Evolutionary conservation across 2,329 filamentous ascomycete species (phyloP).

Genomic region (Volutella citrinella): DNA sequence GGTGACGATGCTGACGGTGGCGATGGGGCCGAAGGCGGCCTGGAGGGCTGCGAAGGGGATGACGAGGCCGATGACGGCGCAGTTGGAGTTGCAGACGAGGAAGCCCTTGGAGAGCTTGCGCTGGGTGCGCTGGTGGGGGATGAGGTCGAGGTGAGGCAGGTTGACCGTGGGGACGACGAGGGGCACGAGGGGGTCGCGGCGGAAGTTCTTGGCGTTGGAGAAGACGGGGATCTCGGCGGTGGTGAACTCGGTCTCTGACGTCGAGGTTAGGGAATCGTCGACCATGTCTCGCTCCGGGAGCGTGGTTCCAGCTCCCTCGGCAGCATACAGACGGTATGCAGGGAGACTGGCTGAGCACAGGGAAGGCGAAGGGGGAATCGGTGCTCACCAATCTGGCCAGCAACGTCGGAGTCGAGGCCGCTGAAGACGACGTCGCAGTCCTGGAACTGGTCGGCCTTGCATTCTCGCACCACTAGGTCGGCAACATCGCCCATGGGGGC

Average conservation of each 20-base stretch:
- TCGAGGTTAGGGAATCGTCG: no score
- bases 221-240: slow-evolving; percentile 87
- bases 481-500: slow-evolving; percentile 76
- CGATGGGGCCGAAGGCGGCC: slow-evolving; percentile 79
- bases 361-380: slow-evolving; percentile 1
- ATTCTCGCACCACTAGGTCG: slow-evolving; percentile 81
- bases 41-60: slow-evolving; percentile 92
- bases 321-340: slow-evolving; percentile 1
- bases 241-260: slow-evolving; percentile 89
- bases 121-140: slow-evolving; percentile 80
- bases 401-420: slow-evolving; percentile 88
- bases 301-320: slow-evolving; percentile 4
- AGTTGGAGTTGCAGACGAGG: slow-evolving; percentile 97
- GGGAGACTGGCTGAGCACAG: not conserved
- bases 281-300: no score
- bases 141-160: slow-evolving; percentile 79
- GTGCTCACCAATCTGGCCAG: slow-evolving; percentile 77
- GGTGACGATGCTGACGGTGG: slow-evolving; percentile 75
- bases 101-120: slow-evolving; percentile 79
- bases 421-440: slow-evolving; percentile 95
- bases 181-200: slow-evolving; percentile 83
- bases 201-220: slow-evolving; percentile 97
- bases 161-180: slow-evolving; percentile 96
- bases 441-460: slow-evolving; percentile 74
- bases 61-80: slow-evolving; percentile 92